Conservation (phyloP, 345 rosid species). For the Odontarrhena argentea region DNA sequence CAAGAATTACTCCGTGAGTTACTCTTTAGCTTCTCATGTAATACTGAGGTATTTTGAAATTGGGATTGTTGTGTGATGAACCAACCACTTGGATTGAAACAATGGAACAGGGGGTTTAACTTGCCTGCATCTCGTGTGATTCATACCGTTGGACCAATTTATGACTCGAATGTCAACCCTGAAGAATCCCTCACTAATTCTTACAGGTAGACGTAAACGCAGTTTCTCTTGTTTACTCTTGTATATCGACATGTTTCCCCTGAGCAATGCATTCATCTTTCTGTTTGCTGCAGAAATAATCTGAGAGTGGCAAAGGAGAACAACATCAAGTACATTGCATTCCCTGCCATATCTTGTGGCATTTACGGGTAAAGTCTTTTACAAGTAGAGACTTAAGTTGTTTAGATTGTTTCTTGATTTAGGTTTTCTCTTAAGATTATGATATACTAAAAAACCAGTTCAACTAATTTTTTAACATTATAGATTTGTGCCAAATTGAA, state of each 20-base stretch:
- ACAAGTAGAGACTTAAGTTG: background rate
- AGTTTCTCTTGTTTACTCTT: background rate
- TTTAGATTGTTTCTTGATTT: background rate
- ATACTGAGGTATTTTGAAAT: background rate
- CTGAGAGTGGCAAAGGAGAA: slow-evolving; percentile 71
- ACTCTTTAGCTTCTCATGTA: background rate
- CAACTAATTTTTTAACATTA: background rate
- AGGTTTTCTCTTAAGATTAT: background rate
- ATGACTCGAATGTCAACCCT: slow-evolving; percentile 54
- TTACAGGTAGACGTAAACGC: slow-evolving; percentile 52
- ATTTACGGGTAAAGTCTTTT: slow-evolving; percentile 52
- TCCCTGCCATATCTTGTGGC: slow-evolving; percentile 90
- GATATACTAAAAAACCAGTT: background rate
- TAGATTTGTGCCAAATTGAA: background rate
- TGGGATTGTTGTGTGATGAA: slow-evolving; percentile 2
- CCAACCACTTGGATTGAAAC: slow-evolving; percentile 17
- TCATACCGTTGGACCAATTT: slow-evolving; percentile 83
- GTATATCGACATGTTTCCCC: background rate
- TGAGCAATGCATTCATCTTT: background rate
- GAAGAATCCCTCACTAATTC: slow-evolving; percentile 55
- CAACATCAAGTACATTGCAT: slow-evolving; percentile 70
- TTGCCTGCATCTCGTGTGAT: slow-evolving; percentile 74
- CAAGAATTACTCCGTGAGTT: slow-evolving; percentile 76
- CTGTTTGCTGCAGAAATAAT: slow-evolving; percentile 58
- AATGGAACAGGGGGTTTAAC: slow-evolving; percentile 66